phyloP scores from a whole-genome alignment of 495 filamentous ascomycete genomes.

The Choiromyces venosus region DNA sequence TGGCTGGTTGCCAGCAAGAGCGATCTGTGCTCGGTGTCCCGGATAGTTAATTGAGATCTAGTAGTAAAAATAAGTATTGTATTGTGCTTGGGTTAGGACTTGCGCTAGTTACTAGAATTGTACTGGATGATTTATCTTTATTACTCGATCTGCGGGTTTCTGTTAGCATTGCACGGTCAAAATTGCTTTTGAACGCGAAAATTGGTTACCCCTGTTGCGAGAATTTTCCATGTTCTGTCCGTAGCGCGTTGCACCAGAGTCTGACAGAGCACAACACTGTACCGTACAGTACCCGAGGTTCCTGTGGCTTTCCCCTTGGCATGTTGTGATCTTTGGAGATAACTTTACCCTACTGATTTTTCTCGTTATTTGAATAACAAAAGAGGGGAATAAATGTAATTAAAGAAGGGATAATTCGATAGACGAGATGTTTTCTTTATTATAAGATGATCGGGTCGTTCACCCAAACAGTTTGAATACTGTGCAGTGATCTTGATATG shows the following conservation, averaged over 20 bases:
- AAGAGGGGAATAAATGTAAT: background rate
- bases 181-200: background rate
- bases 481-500: background rate
- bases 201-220: background rate
- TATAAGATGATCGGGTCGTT: background rate
- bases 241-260: background rate
- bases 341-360: background rate
- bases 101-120: background rate
- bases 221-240: background rate
- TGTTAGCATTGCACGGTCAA: background rate
- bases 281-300: background rate
- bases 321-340: background rate
- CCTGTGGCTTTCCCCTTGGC: background rate
- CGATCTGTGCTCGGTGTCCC: background rate
- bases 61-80: background rate
- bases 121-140: background rate
- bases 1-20: background rate
- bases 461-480: background rate
- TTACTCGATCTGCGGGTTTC: background rate
- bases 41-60: background rate
- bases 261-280: background rate
- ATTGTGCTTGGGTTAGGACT: background rate
- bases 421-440: background rate
- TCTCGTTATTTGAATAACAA: background rate
- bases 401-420: background rate